Base-by-base conservation (phyloP, 2,329 filamentous ascomycete genomes). In the Colletotrichum tabaci region DNA sequence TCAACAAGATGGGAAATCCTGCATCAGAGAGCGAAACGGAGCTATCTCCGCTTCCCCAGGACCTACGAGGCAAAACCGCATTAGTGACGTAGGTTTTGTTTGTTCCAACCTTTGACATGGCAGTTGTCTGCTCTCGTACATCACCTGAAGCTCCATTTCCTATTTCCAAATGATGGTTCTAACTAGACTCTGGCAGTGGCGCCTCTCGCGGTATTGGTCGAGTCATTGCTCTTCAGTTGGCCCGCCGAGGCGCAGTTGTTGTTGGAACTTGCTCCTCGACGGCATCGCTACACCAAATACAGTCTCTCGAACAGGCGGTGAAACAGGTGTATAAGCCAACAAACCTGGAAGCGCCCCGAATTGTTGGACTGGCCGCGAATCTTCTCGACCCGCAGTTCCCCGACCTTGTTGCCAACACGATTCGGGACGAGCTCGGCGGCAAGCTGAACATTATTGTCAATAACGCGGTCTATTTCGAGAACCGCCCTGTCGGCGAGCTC, bases 191-290 rank as follows among this genome's bases (percentile, higher is more conserved):
- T 1, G 30, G 30, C 79, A 93, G 91, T 13, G 91, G 88, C 47
- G 83, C 88, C 57, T 89, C 90, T 66, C 89, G 90, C 38, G 77
- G 78, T 0, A 79, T 80, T 13, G 77, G 78, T 0, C 75, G 76
- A 2, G 78, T 77, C 2, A 77, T 78, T 18, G 76, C 75, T 4
- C 74, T 76, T 47, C 75, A 79, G 30, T 71, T 80, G 3, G 77
- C 78, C 0, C 75, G 75, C 0, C 74, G 79, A 21, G 79, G 79
- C 7, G 79, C 77, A 46, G 77, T 74, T 2, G 74, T 81, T 18
- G 77, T 82, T 0, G 80, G 78, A 4, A 82, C 80, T 2, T 82
- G 79, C 57, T 60, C 64, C 13, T 40, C 56, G 7, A 2, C 47
- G 18, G n/a, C 5, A 26, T 67, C 64, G 6, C 44, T 61, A 6